Percentiles rank a stretch among this genome's conserved stretches.
phyloP scores from a whole-genome alignment of 148 eudicot species.

The Chenopodium album region DNA sequence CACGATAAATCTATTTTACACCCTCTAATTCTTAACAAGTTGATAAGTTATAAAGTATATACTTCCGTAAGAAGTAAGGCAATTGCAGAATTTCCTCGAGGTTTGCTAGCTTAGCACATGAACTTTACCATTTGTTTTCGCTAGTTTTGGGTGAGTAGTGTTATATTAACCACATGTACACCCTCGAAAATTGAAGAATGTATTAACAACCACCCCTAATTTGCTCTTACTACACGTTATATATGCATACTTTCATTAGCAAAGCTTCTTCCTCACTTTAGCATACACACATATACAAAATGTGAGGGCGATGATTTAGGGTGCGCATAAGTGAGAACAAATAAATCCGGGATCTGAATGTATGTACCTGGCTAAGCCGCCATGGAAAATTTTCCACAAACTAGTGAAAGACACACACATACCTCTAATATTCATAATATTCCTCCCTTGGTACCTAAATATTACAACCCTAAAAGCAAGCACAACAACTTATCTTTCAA shows the following conservation, averaged over 20 bases:
- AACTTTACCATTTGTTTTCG: background rate
- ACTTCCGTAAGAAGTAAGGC: background rate
- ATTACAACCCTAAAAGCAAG: conserved; percentile 30
- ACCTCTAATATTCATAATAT: background rate
- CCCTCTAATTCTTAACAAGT: too few species aligned
- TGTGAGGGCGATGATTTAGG: background rate
- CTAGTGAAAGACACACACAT: conserved; percentile 9
- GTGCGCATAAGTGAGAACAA: background rate
- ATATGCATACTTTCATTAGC: background rate
- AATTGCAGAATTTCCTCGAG: background rate
- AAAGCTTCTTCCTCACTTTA: background rate
- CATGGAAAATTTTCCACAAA: conserved; percentile 19
- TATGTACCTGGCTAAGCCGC: background rate
- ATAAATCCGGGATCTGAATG: background rate
- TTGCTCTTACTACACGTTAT: background rate
- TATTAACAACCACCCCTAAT: background rate
- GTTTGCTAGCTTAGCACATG: conserved; percentile 3
- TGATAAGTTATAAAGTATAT: too few species aligned
- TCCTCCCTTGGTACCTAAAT: background rate
- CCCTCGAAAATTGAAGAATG: background rate
- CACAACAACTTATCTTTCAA: conserved; percentile 14
- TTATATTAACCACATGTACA: background rate
- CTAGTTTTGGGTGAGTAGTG: background rate
- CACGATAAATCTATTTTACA: too few species aligned
- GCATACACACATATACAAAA: too few species aligned